Evolutionary conservation across 345 rosid genomes (phyloP).

Genomic region (Durio zibethinus): DNA sequence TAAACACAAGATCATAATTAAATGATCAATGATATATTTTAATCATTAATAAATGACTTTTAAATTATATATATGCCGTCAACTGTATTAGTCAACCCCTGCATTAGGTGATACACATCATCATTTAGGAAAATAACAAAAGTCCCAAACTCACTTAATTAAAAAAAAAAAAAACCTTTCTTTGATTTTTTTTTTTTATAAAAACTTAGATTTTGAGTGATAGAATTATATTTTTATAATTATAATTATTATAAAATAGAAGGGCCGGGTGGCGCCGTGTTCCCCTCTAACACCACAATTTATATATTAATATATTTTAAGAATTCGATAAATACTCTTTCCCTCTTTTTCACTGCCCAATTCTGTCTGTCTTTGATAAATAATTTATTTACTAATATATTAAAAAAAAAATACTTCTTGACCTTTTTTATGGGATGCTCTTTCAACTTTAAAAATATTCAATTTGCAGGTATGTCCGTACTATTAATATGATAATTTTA

Average conservation of each 20-base stretch:
- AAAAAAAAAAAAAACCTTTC: background rate
- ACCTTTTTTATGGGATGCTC: too few relatives aligned
- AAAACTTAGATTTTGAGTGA: background rate
- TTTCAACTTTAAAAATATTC: background rate
- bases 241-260: too few relatives aligned
- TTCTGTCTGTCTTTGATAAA: conserved; percentile 39
- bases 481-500: too few relatives aligned
- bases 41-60: too few relatives aligned
- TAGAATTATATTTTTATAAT: too few relatives aligned
- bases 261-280: conserved; percentile 57
- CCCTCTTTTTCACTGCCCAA: conserved; percentile 58
- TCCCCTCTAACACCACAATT: conserved; percentile 44
- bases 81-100: conserved; percentile 26
- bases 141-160: conserved; percentile 16
- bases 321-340: conserved; percentile 34
- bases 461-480: background rate
- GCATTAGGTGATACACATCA: conserved; percentile 11
- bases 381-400: background rate
- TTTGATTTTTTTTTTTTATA: background rate
- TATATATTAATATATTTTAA: conserved; percentile 18
- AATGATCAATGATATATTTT: too few relatives aligned
- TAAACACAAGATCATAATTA: too few relatives aligned
- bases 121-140: conserved; percentile 17
- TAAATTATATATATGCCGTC: background rate
- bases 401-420: background rate